A percentile compares a stretch with the other conserved stretches of the same genome.
Evolutionary conservation across 768 basidiomycete species (phyloP).

Genomic region (Phaffia australis): DNA sequence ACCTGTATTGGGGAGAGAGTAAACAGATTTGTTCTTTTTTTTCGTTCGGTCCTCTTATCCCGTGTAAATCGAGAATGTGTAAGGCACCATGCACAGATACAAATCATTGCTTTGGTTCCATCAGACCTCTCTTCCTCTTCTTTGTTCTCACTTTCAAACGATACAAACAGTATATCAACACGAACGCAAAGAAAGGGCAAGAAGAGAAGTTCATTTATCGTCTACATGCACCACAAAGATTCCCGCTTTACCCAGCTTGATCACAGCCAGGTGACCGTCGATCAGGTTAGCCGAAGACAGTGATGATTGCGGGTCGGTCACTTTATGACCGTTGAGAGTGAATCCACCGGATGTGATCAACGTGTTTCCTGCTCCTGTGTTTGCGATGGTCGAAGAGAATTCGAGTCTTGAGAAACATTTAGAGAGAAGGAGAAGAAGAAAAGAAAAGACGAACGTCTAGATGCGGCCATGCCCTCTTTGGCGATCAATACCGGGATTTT

Average conservation of each 20-base stretch:
- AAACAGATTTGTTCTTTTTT: too few species aligned
- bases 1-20: too few species aligned
- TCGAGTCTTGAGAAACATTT: not conserved
- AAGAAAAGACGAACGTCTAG: slow-evolving; percentile 47
- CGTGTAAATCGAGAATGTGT: too few species aligned
- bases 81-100: too few species aligned
- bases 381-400: not conserved
- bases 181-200: not conserved
- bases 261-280: slow-evolving; percentile 51
- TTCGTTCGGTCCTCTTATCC: too few species aligned
- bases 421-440: slow-evolving; percentile 15
- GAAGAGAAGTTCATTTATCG: not conserved
- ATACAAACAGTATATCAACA: too few species aligned
- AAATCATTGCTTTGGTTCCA: too few species aligned
- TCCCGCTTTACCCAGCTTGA: slow-evolving; percentile 67
- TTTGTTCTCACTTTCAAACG: too few species aligned
- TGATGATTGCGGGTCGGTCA: slow-evolving; percentile 43
- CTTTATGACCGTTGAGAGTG: slow-evolving; percentile 56
- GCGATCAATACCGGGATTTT: slow-evolving; percentile 55
- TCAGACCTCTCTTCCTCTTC: too few species aligned
- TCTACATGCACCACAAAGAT: slow-evolving; percentile 48
- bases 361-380: slow-evolving; percentile 53
- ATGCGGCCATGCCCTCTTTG: slow-evolving; percentile 49
- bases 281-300: slow-evolving; percentile 47
- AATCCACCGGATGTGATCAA: slow-evolving; percentile 57